phyloP scores from a whole-genome alignment of 805 yeast genomes.

The Komagataella phaffii region DNA sequence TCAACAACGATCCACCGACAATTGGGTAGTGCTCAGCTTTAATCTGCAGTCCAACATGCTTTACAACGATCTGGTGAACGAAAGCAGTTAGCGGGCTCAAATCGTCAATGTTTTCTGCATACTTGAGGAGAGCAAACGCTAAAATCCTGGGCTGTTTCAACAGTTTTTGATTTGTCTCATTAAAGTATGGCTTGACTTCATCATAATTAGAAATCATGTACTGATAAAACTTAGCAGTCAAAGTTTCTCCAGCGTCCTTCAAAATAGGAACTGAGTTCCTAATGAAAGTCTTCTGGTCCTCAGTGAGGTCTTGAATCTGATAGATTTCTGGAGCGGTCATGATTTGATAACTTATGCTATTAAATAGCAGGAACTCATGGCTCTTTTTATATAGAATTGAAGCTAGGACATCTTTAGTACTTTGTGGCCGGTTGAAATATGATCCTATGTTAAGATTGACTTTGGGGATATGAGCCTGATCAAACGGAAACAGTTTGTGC shows the following conservation, averaged over 20 bases:
- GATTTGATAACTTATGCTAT: neutral
- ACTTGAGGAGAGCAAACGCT: conserved; percentile 46
- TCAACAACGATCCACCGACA: conserved; percentile 45
- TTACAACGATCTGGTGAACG: conserved; percentile 46
- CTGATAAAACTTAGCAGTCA: conserved; percentile 41
- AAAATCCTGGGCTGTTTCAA: conserved; percentile 50
- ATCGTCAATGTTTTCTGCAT: conserved; percentile 52
- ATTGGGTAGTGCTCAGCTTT: conserved; percentile 52
- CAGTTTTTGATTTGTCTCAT: conserved; percentile 38
- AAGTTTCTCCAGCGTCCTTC: conserved; percentile 36
- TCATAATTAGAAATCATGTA: conserved; percentile 40
- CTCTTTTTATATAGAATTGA: neutral
- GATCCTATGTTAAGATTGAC: neutral
- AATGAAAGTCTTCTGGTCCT: conserved; percentile 19
- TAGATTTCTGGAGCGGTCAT: conserved; percentile 8
- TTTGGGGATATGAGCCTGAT: neutral
- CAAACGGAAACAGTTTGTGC: neutral
- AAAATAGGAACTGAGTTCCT: conserved; percentile 42
- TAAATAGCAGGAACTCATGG: neutral
- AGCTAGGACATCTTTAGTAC: neutral
- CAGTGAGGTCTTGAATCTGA: conserved; percentile 16
- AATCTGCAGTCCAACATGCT: conserved; percentile 54
- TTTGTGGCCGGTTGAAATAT: neutral
- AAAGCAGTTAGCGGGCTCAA: conserved; percentile 36
- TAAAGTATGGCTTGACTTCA: conserved; percentile 47